These are phyloP conservation scores for Globisporangium echinulatum DNA, from an alignment of 352 stramenopile genomes.

Conservation along the genomic window DNA sequence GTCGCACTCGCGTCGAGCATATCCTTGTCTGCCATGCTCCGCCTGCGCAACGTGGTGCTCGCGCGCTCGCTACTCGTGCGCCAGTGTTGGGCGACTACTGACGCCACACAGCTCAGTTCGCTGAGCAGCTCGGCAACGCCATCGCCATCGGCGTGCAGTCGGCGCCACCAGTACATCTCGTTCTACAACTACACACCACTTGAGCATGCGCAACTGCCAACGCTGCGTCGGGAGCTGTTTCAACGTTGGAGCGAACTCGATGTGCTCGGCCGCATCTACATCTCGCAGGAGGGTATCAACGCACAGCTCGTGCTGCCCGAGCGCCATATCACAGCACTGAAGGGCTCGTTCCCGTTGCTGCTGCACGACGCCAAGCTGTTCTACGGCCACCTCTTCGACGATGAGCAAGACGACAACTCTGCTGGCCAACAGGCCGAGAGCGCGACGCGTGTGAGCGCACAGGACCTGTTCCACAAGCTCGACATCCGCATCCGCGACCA, in stretches of 20 bases:
- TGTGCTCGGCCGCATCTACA: constrained; percentile 83
- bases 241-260: constrained; percentile 38
- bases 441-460: neutral
- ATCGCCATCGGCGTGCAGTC: neutral
- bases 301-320: constrained; percentile 91
- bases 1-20: too few relatives aligned
- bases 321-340: constrained; percentile 52
- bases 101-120: too few relatives aligned
- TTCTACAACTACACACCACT: constrained; percentile 43
- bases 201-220: constrained; percentile 20
- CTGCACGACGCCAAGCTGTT: constrained; percentile 6
- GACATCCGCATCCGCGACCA: constrained; percentile 87
- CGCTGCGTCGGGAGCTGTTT: constrained; percentile 26
- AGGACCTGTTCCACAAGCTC: constrained; percentile 67
- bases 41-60: neutral
- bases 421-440: neutral
- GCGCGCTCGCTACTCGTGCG: neutral
- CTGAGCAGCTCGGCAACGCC: neutral
- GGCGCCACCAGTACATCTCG: constrained; percentile 28
- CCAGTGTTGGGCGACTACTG: neutral
- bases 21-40: neutral
- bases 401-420: neutral
- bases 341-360: constrained; percentile 19
- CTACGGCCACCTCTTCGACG: constrained; percentile 3
- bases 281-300: constrained; percentile 92